These are phyloP conservation scores for Solanum infundibuliforme DNA, from an alignment of 257 asterid genomes.

Conservation along the genomic window DNA sequence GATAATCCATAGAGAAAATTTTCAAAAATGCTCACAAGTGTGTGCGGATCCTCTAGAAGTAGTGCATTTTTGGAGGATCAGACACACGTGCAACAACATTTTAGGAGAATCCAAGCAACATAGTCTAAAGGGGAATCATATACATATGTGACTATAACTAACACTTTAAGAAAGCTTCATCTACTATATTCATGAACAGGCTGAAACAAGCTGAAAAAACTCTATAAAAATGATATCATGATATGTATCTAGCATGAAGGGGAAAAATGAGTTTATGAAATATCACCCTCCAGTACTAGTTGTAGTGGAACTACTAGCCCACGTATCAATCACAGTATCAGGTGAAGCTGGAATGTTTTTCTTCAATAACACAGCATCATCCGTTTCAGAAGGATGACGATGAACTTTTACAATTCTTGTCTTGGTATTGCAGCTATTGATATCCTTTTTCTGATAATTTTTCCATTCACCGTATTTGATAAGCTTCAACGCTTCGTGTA, in stretches of 20 bases:
- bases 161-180: not conserved
- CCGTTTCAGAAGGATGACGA: not conserved
- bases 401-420: not conserved
- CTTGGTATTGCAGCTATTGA: not conserved
- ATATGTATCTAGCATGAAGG: not conserved
- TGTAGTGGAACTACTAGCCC: not conserved
- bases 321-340: constrained; percentile 2
- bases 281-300: not conserved
- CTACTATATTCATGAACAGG: not conserved
- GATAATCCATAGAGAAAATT: not conserved
- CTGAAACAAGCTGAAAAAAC: not conserved
- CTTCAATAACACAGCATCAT: not conserved
- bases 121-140: not conserved
- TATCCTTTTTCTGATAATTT: not conserved
- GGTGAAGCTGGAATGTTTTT: constrained; percentile 1
- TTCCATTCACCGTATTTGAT: not conserved
- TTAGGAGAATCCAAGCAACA: not conserved
- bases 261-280: not conserved
- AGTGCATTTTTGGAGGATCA: not conserved
- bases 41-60: not conserved
- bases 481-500: not conserved
- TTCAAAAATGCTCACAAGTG: not conserved
- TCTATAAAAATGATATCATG: not conserved
- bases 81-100: not conserved
- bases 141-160: not conserved